phyloP scores from a whole-genome alignment of 495 filamentous ascomycete species.

The Ramalina peruviana region DNA sequence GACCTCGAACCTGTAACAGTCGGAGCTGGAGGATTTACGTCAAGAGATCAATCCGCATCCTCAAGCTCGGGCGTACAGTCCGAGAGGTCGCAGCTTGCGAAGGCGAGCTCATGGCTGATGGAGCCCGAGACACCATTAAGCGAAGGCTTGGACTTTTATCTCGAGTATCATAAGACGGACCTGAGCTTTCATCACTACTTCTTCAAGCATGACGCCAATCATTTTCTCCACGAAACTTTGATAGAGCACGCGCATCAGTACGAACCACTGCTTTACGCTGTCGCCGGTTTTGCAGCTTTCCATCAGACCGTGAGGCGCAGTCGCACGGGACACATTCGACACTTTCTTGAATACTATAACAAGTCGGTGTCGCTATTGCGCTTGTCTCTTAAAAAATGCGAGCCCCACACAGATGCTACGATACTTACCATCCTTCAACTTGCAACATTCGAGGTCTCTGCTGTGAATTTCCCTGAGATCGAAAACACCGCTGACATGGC shows the following conservation, averaged over 20 bases:
- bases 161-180: slow-evolving; percentile 61
- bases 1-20: no score
- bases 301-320: slow-evolving; percentile 58
- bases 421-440: slow-evolving; percentile 83
- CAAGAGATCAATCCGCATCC: not conserved
- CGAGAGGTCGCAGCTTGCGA: not conserved
- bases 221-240: slow-evolving; percentile 60
- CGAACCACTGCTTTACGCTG: slow-evolving; percentile 74
- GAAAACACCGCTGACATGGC: slow-evolving; percentile 16
- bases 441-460: slow-evolving; percentile 72
- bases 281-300: slow-evolving; percentile 86
- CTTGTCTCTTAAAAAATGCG: slow-evolving; percentile 51
- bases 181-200: slow-evolving; percentile 73
- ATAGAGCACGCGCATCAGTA: slow-evolving; percentile 59
- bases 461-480: not conserved
- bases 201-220: slow-evolving; percentile 47
- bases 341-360: slow-evolving; percentile 84
- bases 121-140: slow-evolving; percentile 23
- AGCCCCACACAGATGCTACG: slow-evolving; percentile 58
- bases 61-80: not conserved
- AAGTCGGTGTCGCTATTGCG: slow-evolving; percentile 66
- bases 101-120: slow-evolving; percentile 7
- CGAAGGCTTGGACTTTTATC: slow-evolving; percentile 59
- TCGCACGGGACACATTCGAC: slow-evolving; percentile 49
- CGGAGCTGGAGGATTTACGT: no score